These are phyloP conservation scores for Citrus medica DNA, from an alignment of 345 rosid genomes.

Conservation along the genomic window DNA sequence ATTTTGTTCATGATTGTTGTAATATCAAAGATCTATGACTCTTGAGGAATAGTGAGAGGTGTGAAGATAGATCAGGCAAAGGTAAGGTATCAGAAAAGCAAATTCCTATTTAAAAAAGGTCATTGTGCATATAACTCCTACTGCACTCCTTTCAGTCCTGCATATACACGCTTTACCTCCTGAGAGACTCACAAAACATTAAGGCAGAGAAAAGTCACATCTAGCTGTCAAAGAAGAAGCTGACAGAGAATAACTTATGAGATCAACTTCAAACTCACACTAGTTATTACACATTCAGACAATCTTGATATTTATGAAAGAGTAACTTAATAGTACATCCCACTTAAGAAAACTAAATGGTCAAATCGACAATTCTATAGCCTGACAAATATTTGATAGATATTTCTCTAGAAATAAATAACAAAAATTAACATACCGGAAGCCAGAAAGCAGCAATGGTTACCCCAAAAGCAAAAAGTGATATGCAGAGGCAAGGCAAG, in stretches of 20 bases:
- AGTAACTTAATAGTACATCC: too few relatives aligned
- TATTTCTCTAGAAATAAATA: not conserved
- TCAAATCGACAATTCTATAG: not conserved
- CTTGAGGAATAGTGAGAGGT: not conserved
- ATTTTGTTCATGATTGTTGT: not conserved
- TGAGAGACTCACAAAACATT: not conserved
- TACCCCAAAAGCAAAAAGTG: not conserved
- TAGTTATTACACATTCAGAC: not conserved
- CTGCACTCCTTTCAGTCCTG: not conserved
- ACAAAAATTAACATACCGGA: slow-evolving; percentile 47
- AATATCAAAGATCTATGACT: not conserved
- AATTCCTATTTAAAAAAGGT: not conserved
- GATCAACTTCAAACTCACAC: not conserved
- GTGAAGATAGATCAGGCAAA: not conserved
- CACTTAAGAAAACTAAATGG: not conserved
- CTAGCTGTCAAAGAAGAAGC: too few relatives aligned
- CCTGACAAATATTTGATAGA: not conserved
- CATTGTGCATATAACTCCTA: not conserved
- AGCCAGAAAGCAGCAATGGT: slow-evolving; percentile 51
- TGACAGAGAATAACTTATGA: not conserved
- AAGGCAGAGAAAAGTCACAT: too few relatives aligned
- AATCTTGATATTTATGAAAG: not conserved
- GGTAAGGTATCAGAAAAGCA: not conserved
- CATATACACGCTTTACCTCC: not conserved
- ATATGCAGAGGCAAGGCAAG: not conserved